Evolutionary conservation across 768 basidiomycete genomes (phyloP), one percentile per base, ranked within the genome.

Genomic region (Tephrocybe sp.): DNA sequence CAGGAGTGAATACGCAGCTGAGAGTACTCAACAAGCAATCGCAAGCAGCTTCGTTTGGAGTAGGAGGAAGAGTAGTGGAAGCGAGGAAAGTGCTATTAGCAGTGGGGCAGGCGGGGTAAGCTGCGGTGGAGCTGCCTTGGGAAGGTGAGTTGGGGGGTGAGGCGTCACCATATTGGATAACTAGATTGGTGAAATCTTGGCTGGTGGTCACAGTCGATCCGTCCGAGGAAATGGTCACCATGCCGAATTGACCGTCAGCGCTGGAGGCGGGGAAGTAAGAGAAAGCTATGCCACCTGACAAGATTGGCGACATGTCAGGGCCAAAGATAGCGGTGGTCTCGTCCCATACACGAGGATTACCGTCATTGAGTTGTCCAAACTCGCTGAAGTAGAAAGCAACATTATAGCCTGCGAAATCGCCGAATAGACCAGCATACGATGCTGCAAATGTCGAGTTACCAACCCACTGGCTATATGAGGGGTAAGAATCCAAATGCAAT

Each of bases 301-400:
- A 96, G 44, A 87, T 83, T 49, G 83, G 68, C 16, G 84, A 77
- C 81, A 94, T 90, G 6, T 86, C 67, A 10, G 77, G 64, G 53
- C 86, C 78, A 65, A 90, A 89, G 22, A 96, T 74, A 22, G 85
- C 81, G 41, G 67, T 74, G 12, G 83, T 80, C 65, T 97, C 94
- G 32, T 83, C 84, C 91, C 92, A 97, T 31, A 84, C 70, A 60
- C 88, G 82, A 43, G 89, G 75, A 16, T 72, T 69, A 19, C 63
- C 66, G 7, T 72, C 75, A 62, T 85, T 81, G 65, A 26, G 26
- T 3, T 88, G 90, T 50, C 92, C 89, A 48, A 79, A 96, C 76
- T 92, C 91, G 63, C 89, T 88, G 72, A 96, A 91, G 74, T 96
- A 95, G 8, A 92, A 90, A 1, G 82, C 82, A 22, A 95, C 79